Base-by-base conservation (phyloP, 1,284 basidiomycete species). In the Fomitopsis pinicola region DNA sequence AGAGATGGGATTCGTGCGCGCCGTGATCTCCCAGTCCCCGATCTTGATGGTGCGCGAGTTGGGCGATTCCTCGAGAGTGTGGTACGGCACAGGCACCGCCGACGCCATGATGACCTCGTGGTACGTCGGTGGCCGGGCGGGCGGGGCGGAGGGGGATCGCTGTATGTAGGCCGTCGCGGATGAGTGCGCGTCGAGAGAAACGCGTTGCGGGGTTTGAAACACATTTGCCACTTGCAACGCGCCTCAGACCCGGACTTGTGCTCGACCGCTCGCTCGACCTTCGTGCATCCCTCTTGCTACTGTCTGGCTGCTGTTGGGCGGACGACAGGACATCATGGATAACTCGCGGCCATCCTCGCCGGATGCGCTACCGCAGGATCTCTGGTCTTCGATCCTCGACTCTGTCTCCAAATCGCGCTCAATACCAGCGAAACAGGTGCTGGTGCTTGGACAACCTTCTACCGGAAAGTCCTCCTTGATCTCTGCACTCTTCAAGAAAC, bases 321-420 rank as follows among this genome's bases (percentile, higher is more conserved):
- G 42, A 19, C 22, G 2, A 22, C 14, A 42, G 48, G 8, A 19
- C 19, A 57, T 28, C 60, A 81, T 82, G 78, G 72, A 77, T 33
- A 73, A 73, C 36, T 87, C 87, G 64, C 82, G 87, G 53, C 78
- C 87, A 28, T 80, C 82, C 14, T 82, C 88, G 28, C 87, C 87
- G 62, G 84, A 85, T 48, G 83, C 85, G 22, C 88, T 87, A 6
- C 88, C 89, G 0, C 83, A 89, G 65, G 92, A 95, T 67, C 78
- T 97, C 36, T 97, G 95, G 94, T 91, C 89, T 2, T 92, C 91
- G 38, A 97, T 97, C 67, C 81, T 97, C 15, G 89, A 95, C 73
- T 93, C 90, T 22, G 92, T 96, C 12, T 94, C 92, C 0, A 88
- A 88, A 30, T 86, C 90, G 57, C 86, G 92, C 57, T 88, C 89